These are phyloP conservation scores for Candida tetrigidarum DNA, from an alignment of 1,139 yeast genomes.

Conservation along the genomic window DNA sequence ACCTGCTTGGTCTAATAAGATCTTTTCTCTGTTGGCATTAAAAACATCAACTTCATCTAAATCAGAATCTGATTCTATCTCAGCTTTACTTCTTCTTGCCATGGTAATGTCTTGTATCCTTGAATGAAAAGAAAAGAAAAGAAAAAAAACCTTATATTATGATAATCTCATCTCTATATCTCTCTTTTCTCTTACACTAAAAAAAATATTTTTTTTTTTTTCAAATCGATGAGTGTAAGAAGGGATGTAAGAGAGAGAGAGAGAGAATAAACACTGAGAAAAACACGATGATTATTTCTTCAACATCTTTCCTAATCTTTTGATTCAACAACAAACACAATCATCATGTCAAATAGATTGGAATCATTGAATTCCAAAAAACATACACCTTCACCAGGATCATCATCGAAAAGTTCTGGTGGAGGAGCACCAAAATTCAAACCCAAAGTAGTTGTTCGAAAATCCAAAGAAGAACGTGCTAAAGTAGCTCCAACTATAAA, in stretches of 20 bases:
- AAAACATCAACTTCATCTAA: conserved; percentile 75
- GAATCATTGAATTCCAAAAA: conserved; percentile 47
- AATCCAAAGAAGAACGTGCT: conserved; percentile 82
- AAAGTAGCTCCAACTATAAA: conserved; percentile 66
- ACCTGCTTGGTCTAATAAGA: conserved; percentile 63
- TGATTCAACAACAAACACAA: conserved; percentile 1
- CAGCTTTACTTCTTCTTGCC: conserved; percentile 20
- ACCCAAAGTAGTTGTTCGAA: conserved; percentile 84
- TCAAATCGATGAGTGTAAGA: background rate
- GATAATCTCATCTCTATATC: conserved; percentile 17
- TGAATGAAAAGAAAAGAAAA: too few relatives aligned
- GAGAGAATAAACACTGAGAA: background rate
- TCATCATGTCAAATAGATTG: conserved; percentile 46
- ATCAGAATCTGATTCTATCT: conserved; percentile 33
- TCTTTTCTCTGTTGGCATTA: conserved; percentile 65
- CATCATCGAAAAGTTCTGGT: background rate
- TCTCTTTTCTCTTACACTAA: conserved; percentile 9
- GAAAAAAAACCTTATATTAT: background rate
- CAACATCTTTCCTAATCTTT: background rate
- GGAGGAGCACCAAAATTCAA: conserved; percentile 56
- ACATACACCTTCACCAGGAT: conserved; percentile 20
- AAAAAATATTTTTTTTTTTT: background rate
- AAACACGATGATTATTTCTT: conserved; percentile 6
- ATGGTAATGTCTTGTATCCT: conserved; percentile 10
- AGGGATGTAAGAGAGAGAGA: background rate